Evolutionary conservation across 2,329 filamentous ascomycete genomes (phyloP).

Genomic region (Raffaelea ambrosiae): DNA sequence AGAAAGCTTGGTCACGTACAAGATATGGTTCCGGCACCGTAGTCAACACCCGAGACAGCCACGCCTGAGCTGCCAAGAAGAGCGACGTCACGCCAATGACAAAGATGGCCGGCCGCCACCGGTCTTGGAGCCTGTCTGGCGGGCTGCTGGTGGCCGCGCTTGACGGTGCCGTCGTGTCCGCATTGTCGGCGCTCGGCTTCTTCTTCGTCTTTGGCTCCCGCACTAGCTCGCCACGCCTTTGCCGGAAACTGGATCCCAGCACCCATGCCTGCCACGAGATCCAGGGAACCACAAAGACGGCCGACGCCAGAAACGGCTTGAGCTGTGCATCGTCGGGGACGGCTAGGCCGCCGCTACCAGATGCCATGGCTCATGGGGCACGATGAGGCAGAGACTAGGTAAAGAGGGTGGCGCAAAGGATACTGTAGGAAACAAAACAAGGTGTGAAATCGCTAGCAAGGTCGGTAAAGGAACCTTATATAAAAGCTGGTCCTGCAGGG

Average conservation of each 20-base stretch:
- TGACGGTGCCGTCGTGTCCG: not conserved
- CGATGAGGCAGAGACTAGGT: not conserved
- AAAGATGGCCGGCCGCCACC: conserved; percentile 8
- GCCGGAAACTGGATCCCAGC: conserved; percentile 11
- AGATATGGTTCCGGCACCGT: conserved; percentile 46
- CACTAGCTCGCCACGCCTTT: conserved; percentile 8
- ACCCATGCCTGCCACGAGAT: conserved; percentile 12
- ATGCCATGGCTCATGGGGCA: not conserved
- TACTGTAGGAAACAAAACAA: not conserved
- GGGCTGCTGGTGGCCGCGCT: not conserved
- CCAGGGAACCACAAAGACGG: conserved; percentile 13
- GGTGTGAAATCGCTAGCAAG: too few species aligned
- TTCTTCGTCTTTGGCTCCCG: conserved; percentile 6
- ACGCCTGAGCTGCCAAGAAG: conserved; percentile 22
- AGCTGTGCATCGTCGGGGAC: conserved; percentile 6
- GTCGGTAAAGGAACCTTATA: too few species aligned
- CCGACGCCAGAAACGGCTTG: conserved; percentile 10
- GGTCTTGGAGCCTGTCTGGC: not conserved
- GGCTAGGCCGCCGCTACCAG: not conserved
- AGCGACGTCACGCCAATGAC: conserved; percentile 12
- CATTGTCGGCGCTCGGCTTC: conserved; percentile 2
- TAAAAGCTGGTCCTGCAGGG: too few species aligned
- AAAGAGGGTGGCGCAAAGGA: not conserved
- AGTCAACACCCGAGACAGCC: conserved; percentile 29
- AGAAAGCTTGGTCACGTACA: conserved; percentile 22